Base-by-base conservation (phyloP, 2,329 filamentous ascomycete species). In the Arthrobotrys musiformis region DNA sequence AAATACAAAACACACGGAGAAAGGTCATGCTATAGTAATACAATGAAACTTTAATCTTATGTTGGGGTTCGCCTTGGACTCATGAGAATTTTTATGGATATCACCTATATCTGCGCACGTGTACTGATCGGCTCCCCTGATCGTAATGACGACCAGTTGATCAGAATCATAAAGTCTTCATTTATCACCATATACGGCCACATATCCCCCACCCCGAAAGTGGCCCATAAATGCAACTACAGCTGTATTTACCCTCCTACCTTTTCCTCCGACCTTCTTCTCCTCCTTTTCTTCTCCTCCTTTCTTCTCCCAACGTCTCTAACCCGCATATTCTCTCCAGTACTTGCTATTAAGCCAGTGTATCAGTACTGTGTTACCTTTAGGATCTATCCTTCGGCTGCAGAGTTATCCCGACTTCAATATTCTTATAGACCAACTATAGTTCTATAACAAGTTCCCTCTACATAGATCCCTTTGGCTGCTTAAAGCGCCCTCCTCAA, bases 401-500 rank as follows among this genome's bases (percentile, higher is more conserved):
- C 58, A 17, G 42, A 44, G 26, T 1, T 22, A 17, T 40, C 35
- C 54, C 46, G n/a, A 26, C n/a, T 26, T 35, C 5, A 35, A 5
- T 35, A 6, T 37, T 40, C 50, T 19, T 58, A 24, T 58, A 62
- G 60, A 28, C 58, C 30, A 24, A 37, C 24, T 19, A 28, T 62
- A 33, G 56, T 35, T 54, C 67, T 54, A 52, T 13, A 62, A 1
- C 13, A 42, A 42, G 37, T 42, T 42, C 15, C 56, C 40, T 35
- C 44, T 54, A 52, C 8, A 62, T 54, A 52, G 24, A 63, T 4
- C 35, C 37, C 28, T 54, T 56, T 56, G n/a, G 13, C 54, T 17
- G 8, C 35, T 44, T 42, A 6, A 46, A 56, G n/a, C n/a, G n/a
- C 40, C 24, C 33, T 33, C 28, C 28, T 46, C 66, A 77, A 66